Evolutionary conservation across 1,284 basidiomycete genomes (phyloP), one percentile per base, ranked within the genome.

Genomic region (Leccinum subspadiceum): DNA sequence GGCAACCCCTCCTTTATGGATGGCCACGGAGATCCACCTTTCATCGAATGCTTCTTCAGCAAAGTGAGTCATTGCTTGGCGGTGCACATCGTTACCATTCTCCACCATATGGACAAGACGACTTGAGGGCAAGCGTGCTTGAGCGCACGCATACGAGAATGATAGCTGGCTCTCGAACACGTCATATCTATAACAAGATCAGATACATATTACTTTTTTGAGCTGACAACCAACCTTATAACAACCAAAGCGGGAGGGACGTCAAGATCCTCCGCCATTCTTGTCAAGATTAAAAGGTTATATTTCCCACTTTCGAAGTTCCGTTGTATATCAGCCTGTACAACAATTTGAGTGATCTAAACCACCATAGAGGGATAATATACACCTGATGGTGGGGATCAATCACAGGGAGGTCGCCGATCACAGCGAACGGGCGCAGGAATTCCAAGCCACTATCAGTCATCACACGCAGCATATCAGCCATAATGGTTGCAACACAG

Each of bases 51-150:
- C 53, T 46, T 35, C 62, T 73, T 73, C 57, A 66, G 63, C 73
- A 20, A 74, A 73, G 7, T 65, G 73, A 22, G 73, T 71, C 35
- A 89, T 60, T 49, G 81, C 78, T 26, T 78, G 80, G 24, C 81
- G 79, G 64, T 89, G 85, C 13, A 71, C 66, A 59, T 82, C 79
- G 61, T 84, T 85, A 4, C 77, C 80, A 62, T 78, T 77, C 66
- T 90, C 84, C 26, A 82, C 77, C 81, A 92, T 81, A 66, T 89
- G 81, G 12, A 92, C 71, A 44, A 90, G 64, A 65, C 84, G 81
- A 59, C 83, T 79, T 59, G 79, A 75, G 37, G 73, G 72, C 15
- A 78, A 79, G 44, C 76, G 68, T 53, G 81, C 75, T 22, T 78
- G 77, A 50, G 79, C 78, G 41, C 79, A 80, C 50, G 80, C 73